phyloP scores from a whole-genome alignment of 2,329 filamentous ascomycete species.

The Graphilbum ipis-grandicollis region DNA sequence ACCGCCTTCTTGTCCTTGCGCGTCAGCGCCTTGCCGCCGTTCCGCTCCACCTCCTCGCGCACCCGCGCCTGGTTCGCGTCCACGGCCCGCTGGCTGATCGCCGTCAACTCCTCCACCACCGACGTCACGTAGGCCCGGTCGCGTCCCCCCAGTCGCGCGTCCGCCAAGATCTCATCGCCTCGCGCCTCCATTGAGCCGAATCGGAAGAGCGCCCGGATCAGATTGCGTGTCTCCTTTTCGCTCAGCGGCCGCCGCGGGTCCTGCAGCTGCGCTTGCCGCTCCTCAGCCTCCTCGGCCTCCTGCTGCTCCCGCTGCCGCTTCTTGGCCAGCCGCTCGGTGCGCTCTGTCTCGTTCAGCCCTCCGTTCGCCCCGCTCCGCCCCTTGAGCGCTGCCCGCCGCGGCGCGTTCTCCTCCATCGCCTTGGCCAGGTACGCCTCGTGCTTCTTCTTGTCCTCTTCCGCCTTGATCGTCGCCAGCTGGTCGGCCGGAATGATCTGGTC shows the following conservation, averaged over 20 bases:
- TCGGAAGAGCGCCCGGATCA: conserved; percentile 78
- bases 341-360: conserved; percentile 30
- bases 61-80: conserved; percentile 54
- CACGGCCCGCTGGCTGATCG: conserved; percentile 37
- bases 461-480: conserved; percentile 75
- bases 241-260: conserved; percentile 82
- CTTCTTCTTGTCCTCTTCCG: conserved; percentile 69
- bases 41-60: conserved; percentile 64
- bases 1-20: conserved; percentile 98
- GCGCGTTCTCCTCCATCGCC: conserved; percentile 70
- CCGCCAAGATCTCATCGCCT: conserved; percentile 69
- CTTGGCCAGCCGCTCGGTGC: conserved; percentile 47
- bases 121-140: conserved; percentile 64
- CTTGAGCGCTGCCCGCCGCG: conserved; percentile 52
- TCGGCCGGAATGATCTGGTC: conserved; percentile 96
- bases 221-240: conserved; percentile 83
- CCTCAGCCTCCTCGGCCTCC: conserved; percentile 59
- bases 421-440: conserved; percentile 70
- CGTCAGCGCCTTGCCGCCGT: conserved; percentile 65
- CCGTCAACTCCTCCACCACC: conserved; percentile 59
- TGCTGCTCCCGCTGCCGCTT: conserved; percentile 47
- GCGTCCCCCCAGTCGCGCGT: conserved; percentile 69
- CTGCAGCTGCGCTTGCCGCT: conserved; percentile 52
- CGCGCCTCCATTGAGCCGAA: conserved; percentile 85
- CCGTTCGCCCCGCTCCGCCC: conserved; percentile 21